Evolutionary conservation across 768 basidiomycete genomes (phyloP).

Genomic region (Calocybe gangraenosa): DNA sequence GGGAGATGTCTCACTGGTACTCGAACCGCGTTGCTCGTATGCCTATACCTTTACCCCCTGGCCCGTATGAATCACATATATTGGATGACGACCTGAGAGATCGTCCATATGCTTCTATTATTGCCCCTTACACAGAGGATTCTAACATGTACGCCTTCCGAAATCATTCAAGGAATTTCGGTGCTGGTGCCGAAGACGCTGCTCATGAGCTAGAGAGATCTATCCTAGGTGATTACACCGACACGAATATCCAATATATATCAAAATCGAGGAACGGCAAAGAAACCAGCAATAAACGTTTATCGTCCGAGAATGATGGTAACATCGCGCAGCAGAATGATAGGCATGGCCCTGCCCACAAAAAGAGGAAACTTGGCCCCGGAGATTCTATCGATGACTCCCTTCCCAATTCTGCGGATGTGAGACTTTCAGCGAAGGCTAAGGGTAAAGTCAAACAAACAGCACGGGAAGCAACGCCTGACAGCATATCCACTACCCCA

Average conservation of each 20-base stretch:
- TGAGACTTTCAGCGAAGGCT: constrained; percentile 35
- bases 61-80: constrained; percentile 13
- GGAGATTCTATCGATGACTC: constrained; percentile 31
- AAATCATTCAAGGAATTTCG: constrained; percentile 29
- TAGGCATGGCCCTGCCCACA: constrained; percentile 42
- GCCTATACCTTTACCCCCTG: constrained; percentile 31
- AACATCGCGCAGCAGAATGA: constrained; percentile 39
- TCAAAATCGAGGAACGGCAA: constrained; percentile 39
- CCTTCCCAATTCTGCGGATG: constrained; percentile 21
- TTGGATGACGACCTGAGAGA: constrained; percentile 27
- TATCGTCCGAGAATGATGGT: constrained; percentile 53
- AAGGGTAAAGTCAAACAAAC: constrained; percentile 50
- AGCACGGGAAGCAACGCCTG: constrained; percentile 53
- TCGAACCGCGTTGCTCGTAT: constrained; percentile 44
- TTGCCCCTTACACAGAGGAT: constrained; percentile 29
- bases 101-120: constrained; percentile 11
- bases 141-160: constrained; percentile 21
- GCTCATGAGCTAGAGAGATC: constrained; percentile 56
- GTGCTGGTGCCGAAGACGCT: constrained; percentile 46
- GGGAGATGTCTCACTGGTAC: constrained; percentile 56
- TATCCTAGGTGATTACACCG: constrained; percentile 36
- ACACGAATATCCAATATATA: constrained; percentile 16
- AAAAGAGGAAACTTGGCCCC: constrained; percentile 60
- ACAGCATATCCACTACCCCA: constrained; percentile 50
- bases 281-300: constrained; percentile 42